These are phyloP conservation scores for Candida maltosa DNA, from an alignment of 805 yeast species.

Conservation along the genomic window DNA sequence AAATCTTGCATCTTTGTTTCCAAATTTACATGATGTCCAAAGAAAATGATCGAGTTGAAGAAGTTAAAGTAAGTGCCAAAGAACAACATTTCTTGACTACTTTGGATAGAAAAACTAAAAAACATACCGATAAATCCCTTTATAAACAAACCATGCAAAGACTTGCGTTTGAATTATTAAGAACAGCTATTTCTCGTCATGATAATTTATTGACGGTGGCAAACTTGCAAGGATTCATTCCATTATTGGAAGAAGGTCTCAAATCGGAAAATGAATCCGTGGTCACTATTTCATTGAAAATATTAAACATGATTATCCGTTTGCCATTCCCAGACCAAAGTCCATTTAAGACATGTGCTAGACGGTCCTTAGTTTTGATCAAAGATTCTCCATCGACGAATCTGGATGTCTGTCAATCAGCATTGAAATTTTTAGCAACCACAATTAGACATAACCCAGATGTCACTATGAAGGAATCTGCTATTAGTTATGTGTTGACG, in stretches of 20 bases:
- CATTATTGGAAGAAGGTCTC: slow-evolving; percentile 61
- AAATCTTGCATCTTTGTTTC: slow-evolving; percentile 66
- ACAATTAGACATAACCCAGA: slow-evolving; percentile 68
- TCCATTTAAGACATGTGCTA: slow-evolving; percentile 57
- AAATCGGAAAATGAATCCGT: slow-evolving; percentile 73
- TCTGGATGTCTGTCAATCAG: slow-evolving; percentile 74
- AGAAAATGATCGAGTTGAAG: slow-evolving; percentile 12
- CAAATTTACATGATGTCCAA: slow-evolving; percentile 42
- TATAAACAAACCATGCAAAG: slow-evolving; percentile 64
- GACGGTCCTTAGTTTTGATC: slow-evolving; percentile 58
- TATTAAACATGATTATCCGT: slow-evolving; percentile 57
- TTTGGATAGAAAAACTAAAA: slow-evolving; percentile 55
- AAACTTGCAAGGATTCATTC: slow-evolving; percentile 71
- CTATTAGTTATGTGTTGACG: slow-evolving; percentile 68
- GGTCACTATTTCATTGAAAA: slow-evolving; percentile 61
- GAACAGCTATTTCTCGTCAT: slow-evolving; percentile 67
- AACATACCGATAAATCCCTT: slow-evolving; percentile 51
- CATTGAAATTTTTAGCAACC: slow-evolving; percentile 70
- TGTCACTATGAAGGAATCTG: slow-evolving; percentile 62
- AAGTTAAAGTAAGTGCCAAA: slow-evolving; percentile 11
- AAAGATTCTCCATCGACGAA: slow-evolving; percentile 77
- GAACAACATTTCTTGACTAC: slow-evolving; percentile 75
- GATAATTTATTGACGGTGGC: slow-evolving; percentile 54
- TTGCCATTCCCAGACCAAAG: slow-evolving; percentile 57
- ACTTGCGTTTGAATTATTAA: slow-evolving; percentile 72